Conservation (phyloP, 441 rosid species). For the Eruca vesicaria region DNA sequence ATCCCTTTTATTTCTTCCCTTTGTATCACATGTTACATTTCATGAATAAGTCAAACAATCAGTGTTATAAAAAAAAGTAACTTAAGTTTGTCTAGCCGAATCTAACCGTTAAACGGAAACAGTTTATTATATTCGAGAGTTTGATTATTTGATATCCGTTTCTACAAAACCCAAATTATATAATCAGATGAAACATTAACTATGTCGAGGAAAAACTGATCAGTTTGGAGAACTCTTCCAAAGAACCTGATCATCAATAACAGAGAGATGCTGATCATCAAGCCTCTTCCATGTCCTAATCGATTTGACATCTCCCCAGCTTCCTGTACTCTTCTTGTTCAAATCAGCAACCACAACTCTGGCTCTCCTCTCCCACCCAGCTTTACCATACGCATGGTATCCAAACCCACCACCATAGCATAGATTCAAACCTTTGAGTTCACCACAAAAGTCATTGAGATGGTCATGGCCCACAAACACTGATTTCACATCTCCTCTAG, state of each 20-base stretch:
- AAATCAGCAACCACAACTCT: not conserved
- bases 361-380: not conserved
- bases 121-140: not conserved
- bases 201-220: constrained; percentile 32
- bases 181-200: not conserved
- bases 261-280: not conserved
- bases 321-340: not conserved
- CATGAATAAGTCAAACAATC: no score
- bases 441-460: constrained; percentile 34
- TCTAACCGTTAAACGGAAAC: not conserved
- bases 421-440: not conserved
- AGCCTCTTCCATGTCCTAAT: not conserved
- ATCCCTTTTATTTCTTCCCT: no score
- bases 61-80: no score
- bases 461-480: constrained; percentile 90
- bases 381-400: not conserved
- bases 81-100: not conserved
- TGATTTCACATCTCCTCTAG: constrained; percentile 84
- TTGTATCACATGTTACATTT: no score
- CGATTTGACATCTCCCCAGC: not conserved
- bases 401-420: not conserved
- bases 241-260: not conserved
- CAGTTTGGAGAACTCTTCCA: constrained; percentile 36
- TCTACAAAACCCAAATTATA: not conserved
- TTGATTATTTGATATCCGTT: not conserved